Evolutionary conservation across 257 asterid genomes (phyloP).

Genomic region (Handroanthus guayacan): DNA sequence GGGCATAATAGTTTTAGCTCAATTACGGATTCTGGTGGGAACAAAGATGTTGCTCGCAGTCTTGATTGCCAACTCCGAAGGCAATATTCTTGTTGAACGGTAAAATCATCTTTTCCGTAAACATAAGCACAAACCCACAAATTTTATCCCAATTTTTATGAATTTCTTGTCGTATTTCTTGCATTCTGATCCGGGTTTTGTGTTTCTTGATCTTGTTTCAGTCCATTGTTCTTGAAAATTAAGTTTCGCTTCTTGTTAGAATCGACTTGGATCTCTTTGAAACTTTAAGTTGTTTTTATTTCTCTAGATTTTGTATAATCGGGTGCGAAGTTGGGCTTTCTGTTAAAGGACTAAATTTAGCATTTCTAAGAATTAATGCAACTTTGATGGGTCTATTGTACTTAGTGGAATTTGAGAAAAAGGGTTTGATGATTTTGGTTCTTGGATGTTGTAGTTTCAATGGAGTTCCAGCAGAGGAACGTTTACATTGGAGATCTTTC

Average conservation of each 20-base stretch:
- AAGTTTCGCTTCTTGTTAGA: background rate
- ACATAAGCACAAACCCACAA: background rate
- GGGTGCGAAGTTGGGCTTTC: background rate
- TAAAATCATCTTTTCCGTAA: conserved; percentile 27
- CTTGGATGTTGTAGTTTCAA: conserved; percentile 65
- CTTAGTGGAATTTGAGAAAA: background rate
- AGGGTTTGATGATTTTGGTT: conserved; percentile 14
- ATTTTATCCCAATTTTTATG: background rate
- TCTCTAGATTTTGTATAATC: background rate
- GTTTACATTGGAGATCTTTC: conserved; percentile 94
- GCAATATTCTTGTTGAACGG: conserved; percentile 97
- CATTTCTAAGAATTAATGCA: background rate
- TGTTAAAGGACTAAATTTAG: background rate
- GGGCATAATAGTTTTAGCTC: background rate
- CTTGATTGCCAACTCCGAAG: conserved; percentile 88
- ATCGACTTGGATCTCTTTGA: background rate
- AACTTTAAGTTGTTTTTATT: background rate
- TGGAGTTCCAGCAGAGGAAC: conserved; percentile 98
- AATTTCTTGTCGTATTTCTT: background rate
- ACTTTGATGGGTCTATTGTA: conserved; percentile 7
- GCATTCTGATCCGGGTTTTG: conserved; percentile 23
- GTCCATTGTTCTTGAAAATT: background rate
- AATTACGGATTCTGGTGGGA: conserved; percentile 34
- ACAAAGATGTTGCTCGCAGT: conserved; percentile 79
- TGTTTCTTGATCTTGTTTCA: conserved; percentile 12